Evolutionary conservation across 148 eudicot genomes (phyloP), one percentile per base, ranked within the genome.

Genomic region (Linanthus parryae): DNA sequence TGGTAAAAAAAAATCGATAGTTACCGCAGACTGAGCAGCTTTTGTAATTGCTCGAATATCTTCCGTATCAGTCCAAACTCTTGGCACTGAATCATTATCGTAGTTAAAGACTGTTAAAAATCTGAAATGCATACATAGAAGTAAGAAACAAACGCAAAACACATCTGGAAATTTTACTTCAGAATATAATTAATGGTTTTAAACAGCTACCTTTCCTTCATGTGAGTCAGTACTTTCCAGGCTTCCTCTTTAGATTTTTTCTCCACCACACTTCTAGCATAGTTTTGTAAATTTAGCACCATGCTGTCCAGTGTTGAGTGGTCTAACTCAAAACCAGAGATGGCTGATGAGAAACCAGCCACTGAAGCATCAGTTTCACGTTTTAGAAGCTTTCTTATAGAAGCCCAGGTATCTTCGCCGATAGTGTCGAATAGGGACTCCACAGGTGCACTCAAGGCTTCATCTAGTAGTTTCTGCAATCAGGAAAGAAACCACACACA

Each of bases 1-100:
- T 31, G n/a, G 34, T 12, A 26, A 33, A 2, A 4, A 18, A 51
- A 18, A 8, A 18, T 19, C 36, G 4, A 4, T 12, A 21, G 27
- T 31, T 73, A 77, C 82, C 66, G 57, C 72, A 50, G 58, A 31
- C 14, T 67, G 64, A 28, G 82, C 82, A 24, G 54, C 58, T 52
- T 46, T 63, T 13, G 83, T 70, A 18, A 73, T 73, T 36, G 64
- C 35, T 59, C 41, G 63, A 43, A 77, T 70, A 47, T 73, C 76
- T 67, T 77, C 83, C 41, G 59, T 73, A 34, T 71, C 79, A 5
- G 76, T 77, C 83, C 83, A 77, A 63, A 70, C 58, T 43, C 83
- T 52, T 14, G 83, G 83, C 68, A 71, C 52, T 59, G 72, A 69
- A 30, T 77, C 76, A 13, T 37, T 53, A 35, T 77, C 83, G 50